Base-by-base conservation (phyloP, 345 rosid genomes). In the Sonneratia alba region DNA sequence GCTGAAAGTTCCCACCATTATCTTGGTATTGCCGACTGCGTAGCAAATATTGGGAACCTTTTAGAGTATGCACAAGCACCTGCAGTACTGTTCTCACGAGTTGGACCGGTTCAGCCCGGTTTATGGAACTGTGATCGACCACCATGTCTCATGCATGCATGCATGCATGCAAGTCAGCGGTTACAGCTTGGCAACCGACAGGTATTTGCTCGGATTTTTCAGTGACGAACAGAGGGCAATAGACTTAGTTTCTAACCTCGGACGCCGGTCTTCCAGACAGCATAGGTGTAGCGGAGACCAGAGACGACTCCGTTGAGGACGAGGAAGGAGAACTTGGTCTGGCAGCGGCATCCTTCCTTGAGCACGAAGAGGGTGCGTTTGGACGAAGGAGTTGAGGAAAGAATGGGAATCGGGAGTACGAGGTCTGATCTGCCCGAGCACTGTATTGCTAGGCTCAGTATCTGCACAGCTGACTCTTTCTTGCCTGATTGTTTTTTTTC, bases 211-310 rank as follows among this genome's bases (percentile, higher is more conserved):
- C 51, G 15, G 15, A 47, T 2, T 47, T 47, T 4, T 47, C 43
- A 40, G 43, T 40, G 9, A 40, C 43, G 9, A 40, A 2, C 43
- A 40, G 9, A 40, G 1, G 5, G 43, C 43, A 47, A 47, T 27
- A 1, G 13, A 42, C 45, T 37, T 45, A 11, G 1, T 3, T 3
- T 53, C 32, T 69, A 27, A 80, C 83, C 83, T 74, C 76, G 72
- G 19, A 80, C 45, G 49, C 80, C 83, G 34, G 83, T 66, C 76
- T 80, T 80, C 83, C 83, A 80, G 57, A 80, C 83, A 7, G 80
- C 72, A 40, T 80, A 74, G 69, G 74, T 61, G 49, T 80, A 80
- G 42, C 72, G 75, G 64, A 80, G 83, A 42, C 83, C 80, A 0
- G 80, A 75, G 45, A 80, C 80, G 4, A 67, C 61, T 40, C 71